Conservation (phyloP, 495 filamentous ascomycete species). For the Haplographium delicatum region DNA sequence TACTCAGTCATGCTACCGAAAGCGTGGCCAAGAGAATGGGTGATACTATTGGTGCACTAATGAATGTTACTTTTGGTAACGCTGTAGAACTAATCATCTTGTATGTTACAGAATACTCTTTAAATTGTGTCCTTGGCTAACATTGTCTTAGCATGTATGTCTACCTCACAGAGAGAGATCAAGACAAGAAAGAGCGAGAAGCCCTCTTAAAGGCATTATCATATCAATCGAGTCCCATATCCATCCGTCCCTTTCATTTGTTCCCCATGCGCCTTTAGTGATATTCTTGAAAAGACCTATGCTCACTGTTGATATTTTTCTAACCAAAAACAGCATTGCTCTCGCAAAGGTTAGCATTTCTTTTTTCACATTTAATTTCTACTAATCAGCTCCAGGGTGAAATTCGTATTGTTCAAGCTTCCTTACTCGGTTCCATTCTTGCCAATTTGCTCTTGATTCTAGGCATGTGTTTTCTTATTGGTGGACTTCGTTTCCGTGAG, state of each 20-base stretch:
- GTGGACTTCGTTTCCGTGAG: slow-evolving; percentile 82
- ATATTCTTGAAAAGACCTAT: slow-evolving; percentile 25
- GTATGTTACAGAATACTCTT: slow-evolving; percentile 31
- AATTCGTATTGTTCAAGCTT: slow-evolving; percentile 86
- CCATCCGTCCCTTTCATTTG: slow-evolving; percentile 21
- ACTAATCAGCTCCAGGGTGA: slow-evolving; percentile 55
- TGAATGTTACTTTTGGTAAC: slow-evolving; percentile 88
- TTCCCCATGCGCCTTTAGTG: slow-evolving; percentile 17
- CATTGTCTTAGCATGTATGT: slow-evolving; percentile 38
- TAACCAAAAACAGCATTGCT: slow-evolving; percentile 52
- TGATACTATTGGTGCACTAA: slow-evolving; percentile 72
- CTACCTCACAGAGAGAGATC: slow-evolving; percentile 28
- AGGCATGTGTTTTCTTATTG: slow-evolving; percentile 84
- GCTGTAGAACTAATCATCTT: slow-evolving; percentile 89
- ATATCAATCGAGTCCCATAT: slow-evolving; percentile 35
- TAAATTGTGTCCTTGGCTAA: slow-evolving; percentile 16
- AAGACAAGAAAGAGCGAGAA: slow-evolving; percentile 37
- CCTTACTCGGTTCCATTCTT: slow-evolving; percentile 80
- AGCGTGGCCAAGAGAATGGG: slow-evolving; percentile 70
- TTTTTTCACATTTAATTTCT: slow-evolving; percentile 28
- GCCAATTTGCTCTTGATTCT: slow-evolving; percentile 83
- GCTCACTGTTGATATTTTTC: slow-evolving; percentile 32
- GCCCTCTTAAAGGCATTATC: slow-evolving; percentile 35
- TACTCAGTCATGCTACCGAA: slow-evolving; percentile 78
- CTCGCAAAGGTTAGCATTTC: slow-evolving; percentile 48